A percentile compares a stretch with the other conserved stretches of the same genome.
These are phyloP conservation scores for Phytophthora cactorum DNA, from an alignment of 352 stramenopile species.

Conservation along the genomic window DNA sequence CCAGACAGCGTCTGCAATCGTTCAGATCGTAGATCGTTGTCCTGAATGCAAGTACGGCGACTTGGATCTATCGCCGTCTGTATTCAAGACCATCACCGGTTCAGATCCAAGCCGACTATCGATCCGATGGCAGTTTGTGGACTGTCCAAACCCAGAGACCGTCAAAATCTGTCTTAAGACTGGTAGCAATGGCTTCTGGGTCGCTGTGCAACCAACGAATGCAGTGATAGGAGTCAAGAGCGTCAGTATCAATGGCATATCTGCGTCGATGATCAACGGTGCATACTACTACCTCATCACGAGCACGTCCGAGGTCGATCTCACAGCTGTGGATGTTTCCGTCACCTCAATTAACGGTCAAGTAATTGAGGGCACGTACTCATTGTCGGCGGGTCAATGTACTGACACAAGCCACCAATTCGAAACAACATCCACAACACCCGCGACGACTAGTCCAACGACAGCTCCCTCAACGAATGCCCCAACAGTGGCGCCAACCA, in stretches of 20 bases:
- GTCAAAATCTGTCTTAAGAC: constrained; percentile 49
- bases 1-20: constrained; percentile 21
- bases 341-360: constrained; percentile 41
- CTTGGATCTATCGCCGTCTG: constrained; percentile 40
- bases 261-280: constrained; percentile 29
- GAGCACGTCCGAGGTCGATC: constrained; percentile 22
- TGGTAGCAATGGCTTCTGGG: constrained; percentile 47
- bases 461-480: not conserved
- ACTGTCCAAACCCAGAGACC: constrained; percentile 39
- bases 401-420: constrained; percentile 44
- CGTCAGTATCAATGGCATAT: constrained; percentile 42
- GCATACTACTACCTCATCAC: constrained; percentile 51
- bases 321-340: constrained; percentile 29
- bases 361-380: constrained; percentile 35
- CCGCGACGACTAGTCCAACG: not conserved
- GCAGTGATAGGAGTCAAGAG: constrained; percentile 38
- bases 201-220: constrained; percentile 51
- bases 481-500: not conserved
- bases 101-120: constrained; percentile 35
- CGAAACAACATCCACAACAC: not conserved
- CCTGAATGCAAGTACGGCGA: constrained; percentile 47
- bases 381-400: constrained; percentile 37
- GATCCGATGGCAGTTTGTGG: constrained; percentile 49
- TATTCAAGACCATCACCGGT: constrained; percentile 44
- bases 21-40: constrained; percentile 46